A percentile compares a stretch with the other conserved stretches of the same genome.
These are phyloP conservation scores for Diaporthe capsici DNA, from an alignment of 2,329 filamentous ascomycete species.

Conservation along the genomic window DNA sequence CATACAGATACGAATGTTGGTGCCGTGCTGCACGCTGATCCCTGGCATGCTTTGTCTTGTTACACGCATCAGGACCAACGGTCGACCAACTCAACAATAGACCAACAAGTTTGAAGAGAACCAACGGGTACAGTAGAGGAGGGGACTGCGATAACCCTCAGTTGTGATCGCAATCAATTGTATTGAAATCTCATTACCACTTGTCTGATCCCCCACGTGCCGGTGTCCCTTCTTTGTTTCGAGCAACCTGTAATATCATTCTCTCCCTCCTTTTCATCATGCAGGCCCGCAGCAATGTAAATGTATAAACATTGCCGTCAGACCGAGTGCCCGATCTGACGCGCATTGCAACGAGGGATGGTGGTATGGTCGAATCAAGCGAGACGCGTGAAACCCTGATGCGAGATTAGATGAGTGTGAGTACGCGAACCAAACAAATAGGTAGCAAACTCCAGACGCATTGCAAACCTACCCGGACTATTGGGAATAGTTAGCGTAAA, in stretches of 20 bases:
- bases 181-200: neutral
- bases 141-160: neutral
- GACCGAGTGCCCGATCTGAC: neutral
- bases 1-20: constrained; percentile 25
- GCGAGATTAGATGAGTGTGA: constrained; percentile 17
- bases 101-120: neutral
- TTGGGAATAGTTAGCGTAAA: neutral
- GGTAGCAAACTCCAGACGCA: neutral
- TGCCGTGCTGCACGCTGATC: neutral
- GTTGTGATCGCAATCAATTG: neutral
- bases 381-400: constrained; percentile 12
- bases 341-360: neutral
- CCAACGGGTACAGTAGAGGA: neutral
- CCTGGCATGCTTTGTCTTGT: neutral
- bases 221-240: neutral
- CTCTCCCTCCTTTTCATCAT: neutral
- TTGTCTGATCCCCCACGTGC: no score
- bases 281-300: neutral
- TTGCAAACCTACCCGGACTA: neutral
- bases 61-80: neutral
- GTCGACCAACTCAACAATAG: neutral
- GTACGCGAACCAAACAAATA: neutral
- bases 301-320: neutral
- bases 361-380: neutral
- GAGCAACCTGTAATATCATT: neutral